Percentiles rank a stretch among this genome's conserved stretches.
phyloP scores from a whole-genome alignment of 2,329 filamentous ascomycete species.

The Hymenoscyphus scutula region DNA sequence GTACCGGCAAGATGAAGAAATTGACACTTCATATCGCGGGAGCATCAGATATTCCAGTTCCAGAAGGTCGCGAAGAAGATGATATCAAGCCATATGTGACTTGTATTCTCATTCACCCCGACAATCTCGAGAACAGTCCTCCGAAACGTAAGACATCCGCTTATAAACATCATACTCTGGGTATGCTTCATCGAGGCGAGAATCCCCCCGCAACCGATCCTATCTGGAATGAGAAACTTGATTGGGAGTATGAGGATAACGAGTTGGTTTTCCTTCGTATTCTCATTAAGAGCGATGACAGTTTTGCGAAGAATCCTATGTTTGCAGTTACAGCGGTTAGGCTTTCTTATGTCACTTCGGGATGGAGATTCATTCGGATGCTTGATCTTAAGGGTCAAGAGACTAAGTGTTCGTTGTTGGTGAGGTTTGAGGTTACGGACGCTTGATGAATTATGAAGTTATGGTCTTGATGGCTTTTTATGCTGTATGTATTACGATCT shows the following conservation, averaged over 20 bases:
- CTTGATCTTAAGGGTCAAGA: slow-evolving; percentile 63
- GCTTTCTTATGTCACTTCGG: slow-evolving; percentile 52
- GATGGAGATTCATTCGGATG: slow-evolving; percentile 65
- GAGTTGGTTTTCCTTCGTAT: slow-evolving; percentile 64
- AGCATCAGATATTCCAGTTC: slow-evolving; percentile 59
- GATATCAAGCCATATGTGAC: slow-evolving; percentile 64
- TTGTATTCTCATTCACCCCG: slow-evolving; percentile 60
- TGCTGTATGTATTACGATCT: background rate
- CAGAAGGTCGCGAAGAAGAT: slow-evolving; percentile 47
- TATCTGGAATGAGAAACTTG: slow-evolving; percentile 62
- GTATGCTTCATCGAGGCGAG: slow-evolving; percentile 56
- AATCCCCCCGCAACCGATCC: slow-evolving; percentile 60
- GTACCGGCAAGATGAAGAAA: slow-evolving; percentile 45
- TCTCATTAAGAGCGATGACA: slow-evolving; percentile 65
- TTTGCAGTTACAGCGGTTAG: slow-evolving; percentile 61
- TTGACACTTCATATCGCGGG: slow-evolving; percentile 60
- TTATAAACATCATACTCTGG: slow-evolving; percentile 59
- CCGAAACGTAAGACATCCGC: slow-evolving; percentile 60
- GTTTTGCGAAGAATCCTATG: slow-evolving; percentile 60
- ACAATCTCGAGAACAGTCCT: slow-evolving; percentile 46
- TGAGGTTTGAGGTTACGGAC: slow-evolving; percentile 58
- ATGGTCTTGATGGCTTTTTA: background rate
- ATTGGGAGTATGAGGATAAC: slow-evolving; percentile 68
- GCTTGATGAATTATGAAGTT: background rate
- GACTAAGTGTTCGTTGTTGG: slow-evolving; percentile 59